Percentiles rank a stretch among this genome's conserved stretches.
Evolutionary conservation across 2,329 filamentous ascomycete genomes (phyloP).

Genomic region (Blumeria graminis): DNA sequence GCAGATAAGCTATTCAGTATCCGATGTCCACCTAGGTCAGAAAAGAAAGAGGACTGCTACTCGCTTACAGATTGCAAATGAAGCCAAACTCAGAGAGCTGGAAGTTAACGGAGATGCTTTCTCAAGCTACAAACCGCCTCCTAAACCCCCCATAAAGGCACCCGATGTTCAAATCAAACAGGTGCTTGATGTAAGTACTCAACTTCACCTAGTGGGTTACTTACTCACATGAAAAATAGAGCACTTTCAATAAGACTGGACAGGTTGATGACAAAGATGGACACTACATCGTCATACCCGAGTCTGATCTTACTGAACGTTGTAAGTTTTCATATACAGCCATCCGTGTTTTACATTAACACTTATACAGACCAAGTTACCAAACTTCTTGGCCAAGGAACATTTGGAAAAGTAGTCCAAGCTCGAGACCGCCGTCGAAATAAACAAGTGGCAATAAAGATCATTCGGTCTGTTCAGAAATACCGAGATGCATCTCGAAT

Average conservation of each 20-base stretch:
- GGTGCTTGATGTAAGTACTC: conserved; percentile 33
- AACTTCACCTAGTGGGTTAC: neutral
- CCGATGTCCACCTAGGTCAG: conserved; percentile 45
- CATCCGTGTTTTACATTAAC: conserved; percentile 9
- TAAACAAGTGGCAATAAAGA: conserved; percentile 78
- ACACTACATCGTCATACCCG: conserved; percentile 81
- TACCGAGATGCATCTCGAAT: conserved; percentile 92
- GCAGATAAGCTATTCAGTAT: conserved; percentile 39
- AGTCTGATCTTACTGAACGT: conserved; percentile 65
- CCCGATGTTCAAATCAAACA: conserved; percentile 45
- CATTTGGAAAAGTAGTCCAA: conserved; percentile 94
- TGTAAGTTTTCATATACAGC: conserved; percentile 35
- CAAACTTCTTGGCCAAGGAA: conserved; percentile 81
- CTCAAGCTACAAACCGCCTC: conserved; percentile 62
- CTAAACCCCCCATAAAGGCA: conserved; percentile 75
- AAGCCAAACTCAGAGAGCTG: conserved; percentile 54
- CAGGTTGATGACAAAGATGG: conserved; percentile 93
- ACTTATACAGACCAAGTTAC: conserved; percentile 49
- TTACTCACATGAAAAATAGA: conserved; percentile 11
- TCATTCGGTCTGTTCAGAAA: conserved; percentile 94
- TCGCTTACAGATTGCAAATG: conserved; percentile 57
- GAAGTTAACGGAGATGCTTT: conserved; percentile 48
- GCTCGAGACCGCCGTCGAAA: conserved; percentile 57
- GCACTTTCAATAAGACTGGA: conserved; percentile 27
- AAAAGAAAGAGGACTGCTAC: conserved; percentile 66